Evolutionary conservation across 805 yeast genomes (phyloP), one percentile per base, ranked within the genome.

Genomic region (Suhomyces emberorum): DNA sequence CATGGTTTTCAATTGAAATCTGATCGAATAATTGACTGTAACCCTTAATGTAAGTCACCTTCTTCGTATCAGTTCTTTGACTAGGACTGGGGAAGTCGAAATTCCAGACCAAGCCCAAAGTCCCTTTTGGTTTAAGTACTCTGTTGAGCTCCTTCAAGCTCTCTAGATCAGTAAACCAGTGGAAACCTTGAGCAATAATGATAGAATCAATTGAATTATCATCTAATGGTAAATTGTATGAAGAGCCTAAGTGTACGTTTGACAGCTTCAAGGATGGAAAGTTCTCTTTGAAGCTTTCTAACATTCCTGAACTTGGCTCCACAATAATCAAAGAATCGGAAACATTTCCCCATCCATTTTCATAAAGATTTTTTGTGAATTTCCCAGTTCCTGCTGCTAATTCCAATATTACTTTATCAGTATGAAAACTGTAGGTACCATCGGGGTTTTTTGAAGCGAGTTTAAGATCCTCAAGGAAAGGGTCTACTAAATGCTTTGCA

Each of bases 341-440:
- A 4, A 12, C 22, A 0, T 42, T 27, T 3, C 26, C 10, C 59
- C 70, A 66, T 2, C 77, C 76, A 29, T 54, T 48, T 14, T 51
- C 48, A 2, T 61, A 55, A 16, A 79, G 54, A 28, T 67, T 58
- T 18, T 52, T 55, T 2, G 83, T 79, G 59, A 79, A 79, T 45
- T 78, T 78, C 7, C 85, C 84, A 0, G 84, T 79, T 0, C 84
- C 85, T 9, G 76, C 73, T 1, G 81, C 85, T 15, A 79, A 48
- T 34, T 79, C 85, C 25, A 71, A 40, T 6, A 72, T 52, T 4
- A 35, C 46, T 38, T 61, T 62, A 7, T 48, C 41, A 4, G 51
- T 52, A 10, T 41, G 24, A 25, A 49, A 48, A 5, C n/a, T 34
- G 34, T 35, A 39, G 14, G 29, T 16, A n/a, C 39, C 32, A 16